phyloP scores from a whole-genome alignment of 108 stramenopile species.

The Thalassiosira profunda region DNA sequence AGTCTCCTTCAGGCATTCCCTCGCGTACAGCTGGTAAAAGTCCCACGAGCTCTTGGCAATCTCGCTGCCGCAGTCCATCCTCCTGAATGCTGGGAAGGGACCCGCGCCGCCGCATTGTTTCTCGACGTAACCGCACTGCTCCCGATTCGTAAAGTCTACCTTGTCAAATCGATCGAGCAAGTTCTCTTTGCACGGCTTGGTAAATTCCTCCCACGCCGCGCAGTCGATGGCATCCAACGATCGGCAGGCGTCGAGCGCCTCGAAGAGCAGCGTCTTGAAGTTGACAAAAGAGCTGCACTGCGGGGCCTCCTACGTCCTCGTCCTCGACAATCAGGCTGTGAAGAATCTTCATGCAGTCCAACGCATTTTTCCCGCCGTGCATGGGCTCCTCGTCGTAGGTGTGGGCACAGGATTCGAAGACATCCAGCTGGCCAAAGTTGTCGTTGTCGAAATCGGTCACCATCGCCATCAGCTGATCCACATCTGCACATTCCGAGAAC shows the following conservation, averaged over 20 bases:
- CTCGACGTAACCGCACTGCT: conserved; percentile 79
- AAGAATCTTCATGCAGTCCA: conserved; percentile 88
- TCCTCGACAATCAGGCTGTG: conserved; percentile 58
- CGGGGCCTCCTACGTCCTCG: conserved; percentile 66
- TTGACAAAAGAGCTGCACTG: conserved; percentile 75
- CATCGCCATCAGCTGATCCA: conserved; percentile 70
- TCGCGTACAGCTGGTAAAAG: conserved; percentile 70
- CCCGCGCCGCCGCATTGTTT: conserved; percentile 75
- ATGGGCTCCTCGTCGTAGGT: conserved; percentile 53
- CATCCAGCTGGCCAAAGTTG: conserved; percentile 89
- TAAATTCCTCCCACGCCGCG: conserved; percentile 88
- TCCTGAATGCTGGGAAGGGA: conserved; percentile 85
- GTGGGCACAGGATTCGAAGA: conserved; percentile 89
- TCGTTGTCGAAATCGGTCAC: conserved; percentile 87
- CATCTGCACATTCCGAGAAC: conserved; percentile 71
- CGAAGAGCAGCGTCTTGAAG: conserved; percentile 89
- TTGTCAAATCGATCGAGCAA: conserved; percentile 57
- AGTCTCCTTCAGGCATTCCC: conserved; percentile 66
- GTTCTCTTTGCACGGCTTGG: conserved; percentile 73
- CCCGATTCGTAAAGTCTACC: conserved; percentile 59
- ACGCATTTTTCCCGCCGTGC: conserved; percentile 78
- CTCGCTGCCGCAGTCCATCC: conserved; percentile 81
- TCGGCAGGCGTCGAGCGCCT: conserved; percentile 87
- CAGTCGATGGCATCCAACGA: conserved; percentile 93
- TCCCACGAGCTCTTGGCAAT: conserved; percentile 73